Conservation (phyloP, 805 yeast genomes). For the Candida tammaniensis region DNA sequence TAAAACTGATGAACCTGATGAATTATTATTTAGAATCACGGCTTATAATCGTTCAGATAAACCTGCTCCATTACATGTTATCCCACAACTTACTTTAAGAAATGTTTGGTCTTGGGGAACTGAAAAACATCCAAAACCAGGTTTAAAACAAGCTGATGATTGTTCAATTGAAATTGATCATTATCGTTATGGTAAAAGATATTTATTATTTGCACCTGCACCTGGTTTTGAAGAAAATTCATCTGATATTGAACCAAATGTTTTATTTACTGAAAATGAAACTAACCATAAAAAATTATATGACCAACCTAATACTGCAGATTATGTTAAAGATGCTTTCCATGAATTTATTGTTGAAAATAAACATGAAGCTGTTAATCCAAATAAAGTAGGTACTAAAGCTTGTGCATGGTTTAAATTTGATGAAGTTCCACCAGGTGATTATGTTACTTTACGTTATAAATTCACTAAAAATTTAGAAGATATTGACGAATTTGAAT, state of each 20-base stretch:
- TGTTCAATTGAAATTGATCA: constrained; percentile 60
- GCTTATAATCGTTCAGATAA: constrained; percentile 82
- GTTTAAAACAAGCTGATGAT: constrained; percentile 36
- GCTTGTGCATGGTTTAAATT: constrained; percentile 82
- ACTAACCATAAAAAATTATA: constrained; percentile 72
- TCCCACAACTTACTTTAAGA: constrained; percentile 82
- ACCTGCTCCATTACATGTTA: constrained; percentile 82
- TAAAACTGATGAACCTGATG: constrained; percentile 79
- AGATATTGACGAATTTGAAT: constrained; percentile 67
- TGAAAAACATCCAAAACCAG: constrained; percentile 50
- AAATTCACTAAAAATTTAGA: constrained; percentile 48
- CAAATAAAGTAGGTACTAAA: constrained; percentile 72
- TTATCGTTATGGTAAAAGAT: constrained; percentile 65
- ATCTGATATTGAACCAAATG: constrained; percentile 69
- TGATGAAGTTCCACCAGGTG: constrained; percentile 80
- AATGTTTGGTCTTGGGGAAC: constrained; percentile 94
- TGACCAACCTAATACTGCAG: constrained; percentile 51
- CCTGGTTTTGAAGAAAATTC: constrained; percentile 63
- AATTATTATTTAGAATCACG: constrained; percentile 76
- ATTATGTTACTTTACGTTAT: constrained; percentile 81
- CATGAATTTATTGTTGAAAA: constrained; percentile 76
- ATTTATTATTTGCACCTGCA: constrained; percentile 73
- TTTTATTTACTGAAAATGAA: constrained; percentile 87
- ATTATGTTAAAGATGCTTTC: constrained; percentile 84
- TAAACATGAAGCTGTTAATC: constrained; percentile 62